phyloP scores from a whole-genome alignment of 164 flowering plant genomes.

The Nymphaea thermarum region DNA sequence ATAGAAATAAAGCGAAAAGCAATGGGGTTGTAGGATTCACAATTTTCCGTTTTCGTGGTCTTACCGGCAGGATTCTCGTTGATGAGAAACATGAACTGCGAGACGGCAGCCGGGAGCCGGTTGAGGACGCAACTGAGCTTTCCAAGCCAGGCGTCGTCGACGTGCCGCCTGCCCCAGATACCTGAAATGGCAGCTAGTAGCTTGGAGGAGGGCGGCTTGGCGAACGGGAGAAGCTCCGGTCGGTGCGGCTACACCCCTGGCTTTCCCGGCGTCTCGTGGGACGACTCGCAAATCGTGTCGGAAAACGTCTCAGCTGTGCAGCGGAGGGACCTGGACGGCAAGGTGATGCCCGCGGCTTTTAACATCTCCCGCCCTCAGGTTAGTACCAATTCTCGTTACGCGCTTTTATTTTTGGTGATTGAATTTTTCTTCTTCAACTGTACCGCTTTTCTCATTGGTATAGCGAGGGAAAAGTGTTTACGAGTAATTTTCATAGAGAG shows the following conservation, averaged over 20 bases:
- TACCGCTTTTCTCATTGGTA: no score
- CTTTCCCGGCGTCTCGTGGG: slow-evolving; percentile 48
- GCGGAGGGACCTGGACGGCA: slow-evolving; percentile 18
- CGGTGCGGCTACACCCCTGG: slow-evolving; percentile 23
- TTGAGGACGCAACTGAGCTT: slow-evolving; percentile 29
- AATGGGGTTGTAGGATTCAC: neutral
- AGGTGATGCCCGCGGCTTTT: slow-evolving; percentile 19
- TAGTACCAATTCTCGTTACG: no score
- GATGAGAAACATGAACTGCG: slow-evolving; percentile 38
- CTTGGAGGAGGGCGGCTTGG: slow-evolving; percentile 22
- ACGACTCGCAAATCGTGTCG: slow-evolving; percentile 32
- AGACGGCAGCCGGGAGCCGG: slow-evolving; percentile 20
- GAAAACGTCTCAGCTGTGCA: slow-evolving; percentile 21
- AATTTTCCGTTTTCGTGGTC: neutral
- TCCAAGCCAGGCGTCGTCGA: slow-evolving; percentile 28
- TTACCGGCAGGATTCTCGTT: slow-evolving; percentile 34
- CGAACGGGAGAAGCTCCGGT: slow-evolving; percentile 10
- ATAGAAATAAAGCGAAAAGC: neutral
- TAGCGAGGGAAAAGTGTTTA: no score
- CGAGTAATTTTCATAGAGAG: no score
- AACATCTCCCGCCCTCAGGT: slow-evolving; percentile 37
- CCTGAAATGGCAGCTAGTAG: slow-evolving; percentile 27
- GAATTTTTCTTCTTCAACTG: no score
- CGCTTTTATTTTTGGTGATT: no score
- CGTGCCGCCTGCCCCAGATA: slow-evolving; percentile 36